phyloP scores from a whole-genome alignment of 768 basidiomycete species.

The Agaricus sinodeliciosus region DNA sequence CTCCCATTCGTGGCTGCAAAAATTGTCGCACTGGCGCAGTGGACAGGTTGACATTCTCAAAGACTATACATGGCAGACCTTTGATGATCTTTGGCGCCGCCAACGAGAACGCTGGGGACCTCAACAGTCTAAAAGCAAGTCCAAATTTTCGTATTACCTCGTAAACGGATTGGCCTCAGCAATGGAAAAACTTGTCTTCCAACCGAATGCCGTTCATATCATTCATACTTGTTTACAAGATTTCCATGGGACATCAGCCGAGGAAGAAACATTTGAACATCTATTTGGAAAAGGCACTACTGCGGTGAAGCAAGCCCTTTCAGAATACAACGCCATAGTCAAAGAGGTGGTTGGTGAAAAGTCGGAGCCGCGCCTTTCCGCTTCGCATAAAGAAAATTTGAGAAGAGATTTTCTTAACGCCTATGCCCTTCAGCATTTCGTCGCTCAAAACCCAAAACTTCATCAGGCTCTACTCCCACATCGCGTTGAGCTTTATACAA shows the following conservation, averaged over 20 bases:
- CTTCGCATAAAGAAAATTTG: constrained; percentile 20
- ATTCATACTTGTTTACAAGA: neutral
- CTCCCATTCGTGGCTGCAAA: neutral
- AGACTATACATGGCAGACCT: constrained; percentile 4
- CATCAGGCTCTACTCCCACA: constrained; percentile 1
- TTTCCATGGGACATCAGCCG: neutral
- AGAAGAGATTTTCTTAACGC: constrained; percentile 16
- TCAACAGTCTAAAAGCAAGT: neutral
- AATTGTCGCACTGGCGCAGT: neutral
- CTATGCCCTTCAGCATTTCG: constrained; percentile 3
- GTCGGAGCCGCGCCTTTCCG: constrained; percentile 7
- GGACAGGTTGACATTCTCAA: neutral
- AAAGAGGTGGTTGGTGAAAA: neutral
- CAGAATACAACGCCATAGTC: constrained; percentile 20
- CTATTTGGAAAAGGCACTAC: neutral
- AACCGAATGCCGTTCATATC: neutral
- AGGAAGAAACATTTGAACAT: neutral
- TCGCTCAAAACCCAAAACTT: constrained; percentile 3
- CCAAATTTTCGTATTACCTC: constrained; percentile 1
- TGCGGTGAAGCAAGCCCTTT: neutral
- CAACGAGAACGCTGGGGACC: constrained; percentile 5
- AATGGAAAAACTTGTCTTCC: constrained; percentile 1
- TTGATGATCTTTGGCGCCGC: constrained; percentile 2
- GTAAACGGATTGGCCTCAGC: constrained; percentile 1
- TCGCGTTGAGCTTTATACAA: constrained; percentile 7